A percentile compares a stretch with the other conserved stretches of the same genome.
These are phyloP conservation scores for Talaromyces sp. DNA, from an alignment of 2,329 filamentous ascomycete genomes.

Conservation along the genomic window DNA sequence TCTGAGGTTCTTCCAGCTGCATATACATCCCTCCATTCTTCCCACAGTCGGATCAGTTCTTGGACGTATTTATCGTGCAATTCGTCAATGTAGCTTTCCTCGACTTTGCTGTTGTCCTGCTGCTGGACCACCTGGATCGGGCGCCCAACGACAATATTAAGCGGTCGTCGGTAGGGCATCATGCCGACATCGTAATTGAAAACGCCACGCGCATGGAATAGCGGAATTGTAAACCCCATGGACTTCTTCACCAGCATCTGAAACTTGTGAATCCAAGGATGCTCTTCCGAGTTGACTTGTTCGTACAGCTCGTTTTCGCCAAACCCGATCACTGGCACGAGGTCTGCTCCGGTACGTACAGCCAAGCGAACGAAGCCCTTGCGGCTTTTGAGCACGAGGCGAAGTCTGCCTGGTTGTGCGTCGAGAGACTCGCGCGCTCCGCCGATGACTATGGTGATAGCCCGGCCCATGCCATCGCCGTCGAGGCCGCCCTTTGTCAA, in stretches of 20 bases:
- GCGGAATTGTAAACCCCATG: conserved; percentile 86
- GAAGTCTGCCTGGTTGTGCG: conserved; percentile 69
- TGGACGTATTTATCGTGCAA: conserved; percentile 73
- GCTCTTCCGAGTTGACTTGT: conserved; percentile 69
- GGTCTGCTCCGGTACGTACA: conserved; percentile 82
- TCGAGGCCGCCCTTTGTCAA: conserved; percentile 73
- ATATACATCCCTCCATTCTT: conserved; percentile 42
- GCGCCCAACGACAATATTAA: conserved; percentile 84
- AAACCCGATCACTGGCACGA: conserved; percentile 87
- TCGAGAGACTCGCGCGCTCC: conserved; percentile 89
- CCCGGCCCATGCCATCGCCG: conserved; percentile 81
- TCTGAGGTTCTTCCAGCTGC: conserved; percentile 38
- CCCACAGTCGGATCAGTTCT: conserved; percentile 46
- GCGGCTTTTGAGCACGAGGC: conserved; percentile 72
- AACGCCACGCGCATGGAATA: conserved; percentile 83
- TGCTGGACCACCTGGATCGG: conserved; percentile 66
- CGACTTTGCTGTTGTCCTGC: conserved; percentile 54
- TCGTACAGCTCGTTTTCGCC: conserved; percentile 97
- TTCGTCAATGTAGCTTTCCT: conserved; percentile 69
- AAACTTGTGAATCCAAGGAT: conserved; percentile 71
- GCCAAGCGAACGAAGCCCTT: conserved; percentile 95
- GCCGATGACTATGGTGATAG: conserved; percentile 91
- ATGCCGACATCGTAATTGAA: conserved; percentile 98
- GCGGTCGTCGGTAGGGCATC: conserved; percentile 82
- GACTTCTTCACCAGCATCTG: conserved; percentile 80